Base-by-base conservation (phyloP, 768 basidiomycete species). In the Pseudohyphozyma bogoriensis region DNA sequence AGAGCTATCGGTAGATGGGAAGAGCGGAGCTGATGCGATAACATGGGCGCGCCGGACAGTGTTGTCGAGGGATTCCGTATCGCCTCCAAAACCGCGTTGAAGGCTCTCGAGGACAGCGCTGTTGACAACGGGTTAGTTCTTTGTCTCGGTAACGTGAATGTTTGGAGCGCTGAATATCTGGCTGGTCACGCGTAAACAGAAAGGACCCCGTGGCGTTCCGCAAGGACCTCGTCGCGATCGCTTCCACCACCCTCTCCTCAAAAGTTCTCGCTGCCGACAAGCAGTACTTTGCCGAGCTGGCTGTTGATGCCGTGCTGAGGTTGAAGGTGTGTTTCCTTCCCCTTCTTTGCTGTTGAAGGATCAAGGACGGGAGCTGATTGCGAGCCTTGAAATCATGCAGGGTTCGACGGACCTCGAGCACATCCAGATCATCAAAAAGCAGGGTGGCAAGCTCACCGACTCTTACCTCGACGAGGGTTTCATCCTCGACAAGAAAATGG, bases 361-460 rank as follows among this genome's bases (percentile, higher is more conserved):
- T 24, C 29, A 50, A 10, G 42, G n/a, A 6, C 2, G 22, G 29
- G 33, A 37, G 20, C 36, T 36, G 11, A 29, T 24, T 13, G 2
- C 26, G 12, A 36, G 11, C 32, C n/a, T 24, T 24, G 46, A 35
- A 42, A 10, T 39, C n/a, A 2, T n/a, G 20, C 69, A 90, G 86
- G 95, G 95, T 39, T 95, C 91, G 39, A 91, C 88, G 53, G 86
- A 97, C 76, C 79, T 99, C 36, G 93, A 99, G 67, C 91, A 96
- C 74, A 96, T 99, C 66, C 93, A 99, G 75, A 85, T 97, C 74
- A 99, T 97, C 78, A 99, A 99, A 81, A 96, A 96, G 76, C 89
- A 88, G n/a, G 93, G 93, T 59, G 93, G 93, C 53, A 99, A 96
- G 78, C 80, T 99, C 69, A 93, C 90, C 0, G 93, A 97, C 70